Base-by-base conservation (phyloP, 2,329 filamentous ascomycete species). In the Hymenoscyphus fraxineus region DNA sequence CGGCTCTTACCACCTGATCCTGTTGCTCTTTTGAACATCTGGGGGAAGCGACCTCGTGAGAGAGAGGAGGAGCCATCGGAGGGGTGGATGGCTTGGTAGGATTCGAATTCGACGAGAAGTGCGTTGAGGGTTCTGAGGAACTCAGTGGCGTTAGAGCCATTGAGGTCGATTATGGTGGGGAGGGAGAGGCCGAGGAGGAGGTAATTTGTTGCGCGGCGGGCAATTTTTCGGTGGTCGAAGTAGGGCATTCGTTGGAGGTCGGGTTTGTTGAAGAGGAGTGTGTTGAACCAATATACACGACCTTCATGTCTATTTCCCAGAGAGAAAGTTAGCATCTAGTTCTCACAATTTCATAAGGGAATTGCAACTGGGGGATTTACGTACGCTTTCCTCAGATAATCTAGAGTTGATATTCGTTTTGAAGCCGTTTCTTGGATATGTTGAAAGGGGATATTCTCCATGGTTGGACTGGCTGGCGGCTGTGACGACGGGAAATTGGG, bases 241-340 rank as follows among this genome's bases (percentile, higher is more conserved):
- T 92, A 96, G 57, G 94, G 88, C 80, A 97, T 89, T 73, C 89
- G 88, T 60, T 85, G 81, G 40, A 98, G 83, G 76, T 97, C 92
- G 38, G 85, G 78, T 73, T 92, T 90, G 69, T 93, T 91, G 78
- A 97, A 97, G 74, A 96, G 90, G 66, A 97, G 86, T 0, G 95
- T 97, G 79, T 97, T 97, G 82, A 98, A 97, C 93, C 95, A 98
- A 80, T 96, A 98, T 54, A 97, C 88, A 65, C 92, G 88, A 66
- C 94, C 93, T 78, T 97, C 93, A 75, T 99, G 93, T 35, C 92
- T 96, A 75, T 60, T 35, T 35, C 35, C 2, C 35, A 35, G 35
- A 35, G 9, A 35, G 35, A 10, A 10, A 35, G 2, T 35, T 35
- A 35, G 9, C 5, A 10, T 7, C 35, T 6, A 10, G 35, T 35